Percentiles rank a stretch among this genome's conserved stretches.
phyloP scores from a whole-genome alignment of 2,329 filamentous ascomycete species.

The Paecilomyces fulvus region DNA sequence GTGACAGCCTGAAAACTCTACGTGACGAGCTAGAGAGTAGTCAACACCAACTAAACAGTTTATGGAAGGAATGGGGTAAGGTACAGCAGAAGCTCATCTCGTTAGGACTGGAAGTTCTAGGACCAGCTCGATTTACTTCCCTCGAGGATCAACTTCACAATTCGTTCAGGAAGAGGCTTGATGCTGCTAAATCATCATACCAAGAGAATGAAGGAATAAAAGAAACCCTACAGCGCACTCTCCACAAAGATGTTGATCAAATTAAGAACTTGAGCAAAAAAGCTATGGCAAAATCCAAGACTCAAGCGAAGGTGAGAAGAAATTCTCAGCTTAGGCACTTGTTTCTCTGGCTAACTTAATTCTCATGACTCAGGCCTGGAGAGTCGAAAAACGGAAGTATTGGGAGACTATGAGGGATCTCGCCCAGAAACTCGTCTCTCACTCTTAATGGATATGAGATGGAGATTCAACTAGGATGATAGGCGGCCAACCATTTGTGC shows the following conservation, averaged over 20 bases:
- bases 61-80: conserved; percentile 13
- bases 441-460: neutral
- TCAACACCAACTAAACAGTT: conserved; percentile 5
- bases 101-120: conserved; percentile 11
- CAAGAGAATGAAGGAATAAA: neutral
- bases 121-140: conserved; percentile 1
- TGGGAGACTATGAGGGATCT: conserved; percentile 11
- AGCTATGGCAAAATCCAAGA: conserved; percentile 4
- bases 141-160: neutral
- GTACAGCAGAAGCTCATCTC: conserved; percentile 12
- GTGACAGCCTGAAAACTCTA: conserved; percentile 2
- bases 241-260: conserved; percentile 3
- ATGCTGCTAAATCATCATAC: neutral
- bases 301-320: conserved; percentile 9
- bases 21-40: neutral
- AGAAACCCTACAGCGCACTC: neutral
- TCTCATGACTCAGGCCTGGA: conserved; percentile 7
- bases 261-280: conserved; percentile 4
- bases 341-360: neutral
- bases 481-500: neutral
- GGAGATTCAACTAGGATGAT: neutral
- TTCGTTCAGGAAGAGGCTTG: neutral
- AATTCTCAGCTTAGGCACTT: neutral
- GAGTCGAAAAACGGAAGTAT: conserved; percentile 9
- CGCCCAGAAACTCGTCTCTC: conserved; percentile 9